Base-by-base conservation (phyloP, 495 filamentous ascomycete species). In the Neurospora sp. region DNA sequence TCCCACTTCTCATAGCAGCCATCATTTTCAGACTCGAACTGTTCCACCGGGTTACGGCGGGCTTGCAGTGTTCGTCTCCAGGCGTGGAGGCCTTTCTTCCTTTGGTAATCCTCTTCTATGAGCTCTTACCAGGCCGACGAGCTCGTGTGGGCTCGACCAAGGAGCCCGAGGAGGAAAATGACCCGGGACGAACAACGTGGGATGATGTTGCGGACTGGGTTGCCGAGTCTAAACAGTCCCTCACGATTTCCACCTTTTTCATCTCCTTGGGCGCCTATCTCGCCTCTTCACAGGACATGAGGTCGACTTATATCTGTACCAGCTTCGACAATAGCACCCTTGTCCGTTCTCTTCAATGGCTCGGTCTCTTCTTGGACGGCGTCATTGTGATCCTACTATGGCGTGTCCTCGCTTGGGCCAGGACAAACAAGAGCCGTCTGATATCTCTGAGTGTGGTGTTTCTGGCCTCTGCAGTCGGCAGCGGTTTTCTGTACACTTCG, bases 231-330 rank as follows among this genome's bases (percentile, higher is more conserved):
- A 78, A 75, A 18, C 71, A 78, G 5, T 74, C 74, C 38, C 71
- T 82, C 14, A 70, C 77, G 4, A 40, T 81, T 37, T 77, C 74
- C 40, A 76, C 75, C 16, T 7, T 81, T 8, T 38, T 80, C 12
- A 75, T 86, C 69, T 78, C 76, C 38, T 77, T 74, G 40, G 84
- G 83, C 12, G 72, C 79, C 39, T 78, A 77, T 27, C 48, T 77
- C 4, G 76, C 73, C 14, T 72, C 77, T 7, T 76, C 76, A 3
- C 73, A 72, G 27, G 72, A 76, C 31, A 44, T 72, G 59, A 72
- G 69, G 42, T 86, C 85, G 14, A 84, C 82, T 5, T 83, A 81
- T 61, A 84, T 85, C 71, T 87, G 85, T 74, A 81, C 84, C n/a
- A 74, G 73, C 61, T 61, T 77, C 22, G 83, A 83, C 38, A 71